Base-by-base conservation (phyloP, 371 early-diverging fungal genomes). In the Scutellospora calospora region DNA sequence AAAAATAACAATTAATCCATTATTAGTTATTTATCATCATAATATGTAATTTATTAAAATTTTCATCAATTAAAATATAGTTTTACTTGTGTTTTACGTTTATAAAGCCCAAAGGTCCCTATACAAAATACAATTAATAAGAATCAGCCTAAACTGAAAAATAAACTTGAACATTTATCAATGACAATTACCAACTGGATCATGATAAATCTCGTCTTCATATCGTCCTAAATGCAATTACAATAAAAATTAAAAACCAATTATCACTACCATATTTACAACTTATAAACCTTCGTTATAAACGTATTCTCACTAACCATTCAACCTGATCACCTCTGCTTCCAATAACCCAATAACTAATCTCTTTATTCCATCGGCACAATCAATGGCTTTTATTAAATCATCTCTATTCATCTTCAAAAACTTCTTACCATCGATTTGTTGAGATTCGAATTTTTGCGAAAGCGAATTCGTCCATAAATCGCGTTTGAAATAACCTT, bases 341-440 rank as follows among this genome's bases (percentile, higher is more conserved):
- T 68, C 68, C 41, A 68, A 38, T 22, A 38, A 8, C 35, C 35
- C 20, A 45, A 68, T 41, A n/a, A 68, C 22, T 8, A 38, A 68
- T 38, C 68, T 38, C 22, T 35, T 38, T n/a, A 41, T 8, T 11
- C 25, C 25, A 18, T 20, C 22, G 4, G 6, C 20, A 22, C 25
- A 20, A 22, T 22, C 25, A 57, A 57, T 25, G 57, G 41, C 41
- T 9, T 25, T 68, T 38, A 41, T 35, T 12, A 68, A 41, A 41
- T 68, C 68, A n/a, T 45, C 11, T 38, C 68, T 35, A 5, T 35
- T 25, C 68, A 68, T 68, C 22, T 45, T 41, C 68, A 68, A 68
- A 41, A 68, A 41, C 22, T 1, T 68, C 14, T 68, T 22, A 5
- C 68, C 68, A 41, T 68, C 68, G 4, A 68, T 68, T 45, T 68